Base-by-base conservation (phyloP, 2,329 filamentous ascomycete genomes). In the Plectosphaerella plurivora region DNA sequence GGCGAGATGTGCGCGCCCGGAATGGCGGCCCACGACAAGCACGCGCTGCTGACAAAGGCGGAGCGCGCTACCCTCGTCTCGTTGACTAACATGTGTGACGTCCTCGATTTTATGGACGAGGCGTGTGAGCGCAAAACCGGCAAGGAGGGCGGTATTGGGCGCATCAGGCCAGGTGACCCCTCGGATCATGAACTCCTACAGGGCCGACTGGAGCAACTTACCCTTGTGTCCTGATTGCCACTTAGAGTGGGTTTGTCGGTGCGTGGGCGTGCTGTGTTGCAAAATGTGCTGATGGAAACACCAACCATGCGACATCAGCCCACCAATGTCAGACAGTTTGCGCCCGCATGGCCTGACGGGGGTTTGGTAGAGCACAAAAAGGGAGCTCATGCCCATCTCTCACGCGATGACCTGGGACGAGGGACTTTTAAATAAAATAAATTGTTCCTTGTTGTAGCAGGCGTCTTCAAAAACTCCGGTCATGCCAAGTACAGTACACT, bases 1-100 rank as follows among this genome's bases (percentile, higher is more conserved):
- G 76, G 73, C 52, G 83, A 89, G 69, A 89, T 89, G 85, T 79
- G 75, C 57, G 76, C 73, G 1, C 78, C 81, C 5, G 81, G 81
- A 15, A 76, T 82, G 66, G 28, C 8, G 11, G 76, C 77, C 0
- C 62, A 73, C 12, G 72, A 80, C 61, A 81, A 82, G 66, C 64
- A 63, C 2, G 65, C 75, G 5, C 69, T 86, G 61, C 64, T 87
- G 55, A 74, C 61, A n/a, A 83, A 78, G 63, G 75, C 73, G 61
- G 82, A 87, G 64, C 72, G 83, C 55, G 64, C 65, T 15, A 66
- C 67, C 28, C 65, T 87, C 61, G 72, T 77, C 51, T 72, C 67
- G 48, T 72, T 78, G 56, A 68, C 65, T 11, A 76, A 76, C 53
- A 81, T 83, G 68, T 65, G 81, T 42, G 82, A 85, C 46, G 62